These are phyloP conservation scores for Canavalia gladiata DNA, from an alignment of 306 rosid species.

Conservation along the genomic window DNA sequence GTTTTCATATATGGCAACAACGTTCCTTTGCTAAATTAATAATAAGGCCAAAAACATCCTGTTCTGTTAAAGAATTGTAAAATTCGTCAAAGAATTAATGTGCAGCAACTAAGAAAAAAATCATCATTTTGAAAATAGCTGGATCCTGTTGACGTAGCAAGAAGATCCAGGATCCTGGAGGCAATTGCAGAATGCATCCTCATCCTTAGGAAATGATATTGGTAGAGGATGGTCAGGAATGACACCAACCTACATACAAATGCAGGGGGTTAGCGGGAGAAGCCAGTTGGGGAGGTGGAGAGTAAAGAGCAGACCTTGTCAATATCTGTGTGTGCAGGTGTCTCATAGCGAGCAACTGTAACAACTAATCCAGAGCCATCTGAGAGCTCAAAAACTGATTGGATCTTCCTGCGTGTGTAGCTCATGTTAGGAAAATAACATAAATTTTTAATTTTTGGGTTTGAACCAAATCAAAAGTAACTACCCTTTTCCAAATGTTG, in stretches of 20 bases:
- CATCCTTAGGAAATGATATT: slow-evolving; percentile 83
- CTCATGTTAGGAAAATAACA: slow-evolving; percentile 44
- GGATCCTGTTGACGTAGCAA: slow-evolving; percentile 74
- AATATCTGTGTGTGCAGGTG: slow-evolving; percentile 90
- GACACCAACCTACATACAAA: slow-evolving; percentile 75
- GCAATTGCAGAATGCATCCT: slow-evolving; percentile 85
- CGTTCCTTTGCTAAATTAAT: slow-evolving; percentile 20
- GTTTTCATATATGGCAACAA: slow-evolving; percentile 30
- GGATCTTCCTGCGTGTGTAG: slow-evolving; percentile 80
- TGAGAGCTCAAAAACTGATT: slow-evolving; percentile 90
- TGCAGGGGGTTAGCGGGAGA: slow-evolving; percentile 22
- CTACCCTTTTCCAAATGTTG: slow-evolving; percentile 97
- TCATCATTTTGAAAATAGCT: slow-evolving; percentile 74
- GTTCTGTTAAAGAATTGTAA: slow-evolving; percentile 34
- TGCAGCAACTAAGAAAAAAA: neutral
- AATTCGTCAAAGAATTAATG: slow-evolving; percentile 33
- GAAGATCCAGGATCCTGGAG: slow-evolving; percentile 84
- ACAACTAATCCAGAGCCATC: slow-evolving; percentile 97
- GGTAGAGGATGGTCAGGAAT: slow-evolving; percentile 96
- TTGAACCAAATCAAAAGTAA: slow-evolving; percentile 41
- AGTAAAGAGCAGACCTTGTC: slow-evolving; percentile 69
- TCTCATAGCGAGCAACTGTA: slow-evolving; percentile 94
- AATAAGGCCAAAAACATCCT: slow-evolving; percentile 10
- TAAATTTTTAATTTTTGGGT: slow-evolving; percentile 19
- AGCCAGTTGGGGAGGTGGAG: slow-evolving; percentile 7